Conservation (phyloP, 1,284 basidiomycete genomes). For the Exsudoporus floridanus region DNA sequence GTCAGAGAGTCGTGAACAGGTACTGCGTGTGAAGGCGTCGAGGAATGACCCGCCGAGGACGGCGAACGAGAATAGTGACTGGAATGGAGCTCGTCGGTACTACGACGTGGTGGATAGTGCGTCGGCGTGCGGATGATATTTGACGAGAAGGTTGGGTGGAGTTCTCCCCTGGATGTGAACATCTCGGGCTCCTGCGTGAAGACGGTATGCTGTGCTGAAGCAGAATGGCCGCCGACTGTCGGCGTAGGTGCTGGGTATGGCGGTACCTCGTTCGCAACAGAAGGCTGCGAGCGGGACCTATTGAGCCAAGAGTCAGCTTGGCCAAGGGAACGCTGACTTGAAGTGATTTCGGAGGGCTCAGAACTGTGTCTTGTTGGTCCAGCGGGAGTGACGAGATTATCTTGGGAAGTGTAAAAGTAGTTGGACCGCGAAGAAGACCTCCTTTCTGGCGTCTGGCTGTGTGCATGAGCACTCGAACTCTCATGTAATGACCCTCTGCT, state of each 20-base stretch:
- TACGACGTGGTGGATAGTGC: slow-evolving; percentile 27
- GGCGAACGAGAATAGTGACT: slow-evolving; percentile 25
- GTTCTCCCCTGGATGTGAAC: slow-evolving; percentile 49
- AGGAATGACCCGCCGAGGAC: slow-evolving; percentile 23
- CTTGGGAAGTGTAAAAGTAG: slow-evolving; percentile 22
- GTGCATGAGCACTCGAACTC: slow-evolving; percentile 8
- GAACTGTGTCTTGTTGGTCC: slow-evolving; percentile 27
- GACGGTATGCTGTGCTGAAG: slow-evolving; percentile 20
- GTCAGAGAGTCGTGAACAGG: slow-evolving; percentile 20
- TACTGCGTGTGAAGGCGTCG: slow-evolving; percentile 18
- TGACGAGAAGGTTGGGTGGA: slow-evolving; percentile 64
- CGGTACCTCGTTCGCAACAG: slow-evolving; percentile 22
- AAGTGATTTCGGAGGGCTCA: slow-evolving; percentile 20
- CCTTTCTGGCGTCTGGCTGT: slow-evolving; percentile 28
- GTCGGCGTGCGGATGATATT: slow-evolving; percentile 63
- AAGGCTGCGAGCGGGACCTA: slow-evolving; percentile 25
- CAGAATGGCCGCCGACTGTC: slow-evolving; percentile 19
- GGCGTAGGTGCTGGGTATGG: slow-evolving; percentile 34
- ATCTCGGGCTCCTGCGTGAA: slow-evolving; percentile 33
- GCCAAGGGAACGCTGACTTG: slow-evolving; percentile 15
- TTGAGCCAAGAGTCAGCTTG: slow-evolving; percentile 18
- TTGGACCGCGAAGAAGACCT: slow-evolving; percentile 11
- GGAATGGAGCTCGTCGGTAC: slow-evolving; percentile 19
- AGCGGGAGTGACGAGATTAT: slow-evolving; percentile 9
- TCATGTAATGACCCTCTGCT: slow-evolving; percentile 18